These are phyloP conservation scores for Solanum sitiens DNA, from an alignment of 257 asterid genomes.

Conservation along the genomic window DNA sequence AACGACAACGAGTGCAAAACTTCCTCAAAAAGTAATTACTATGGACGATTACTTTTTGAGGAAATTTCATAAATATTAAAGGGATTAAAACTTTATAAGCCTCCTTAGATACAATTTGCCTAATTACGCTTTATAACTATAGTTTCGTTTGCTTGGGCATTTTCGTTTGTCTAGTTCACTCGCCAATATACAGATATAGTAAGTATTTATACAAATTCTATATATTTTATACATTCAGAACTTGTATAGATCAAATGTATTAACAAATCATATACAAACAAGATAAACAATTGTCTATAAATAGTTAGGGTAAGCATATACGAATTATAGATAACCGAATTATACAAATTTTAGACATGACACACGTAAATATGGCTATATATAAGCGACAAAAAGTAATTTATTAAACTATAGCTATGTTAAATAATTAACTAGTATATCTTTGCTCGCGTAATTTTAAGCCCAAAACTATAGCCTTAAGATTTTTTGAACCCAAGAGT, in stretches of 20 bases:
- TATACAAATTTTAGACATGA: not conserved
- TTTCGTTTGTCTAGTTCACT: too few species aligned
- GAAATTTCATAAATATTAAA: not conserved
- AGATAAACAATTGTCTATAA: too few species aligned
- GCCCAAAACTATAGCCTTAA: not conserved
- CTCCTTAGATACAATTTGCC: not conserved
- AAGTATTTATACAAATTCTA: too few species aligned
- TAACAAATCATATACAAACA: too few species aligned
- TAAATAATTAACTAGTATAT: too few species aligned
- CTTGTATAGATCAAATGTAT: too few species aligned
- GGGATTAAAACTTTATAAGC: not conserved
- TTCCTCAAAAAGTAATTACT: not conserved
- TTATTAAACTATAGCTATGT: too few species aligned
- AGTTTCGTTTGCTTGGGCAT: too few species aligned
- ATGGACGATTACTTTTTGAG: not conserved
- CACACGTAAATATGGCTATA: not conserved
- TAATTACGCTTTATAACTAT: fast-evolving
- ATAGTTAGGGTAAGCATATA: fast-evolving
- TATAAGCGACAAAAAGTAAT: not conserved
- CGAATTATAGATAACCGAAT: too few species aligned
- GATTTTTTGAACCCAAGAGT: not conserved
- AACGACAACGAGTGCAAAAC: too few species aligned
- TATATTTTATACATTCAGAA: too few species aligned
- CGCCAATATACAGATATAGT: fast-evolving
- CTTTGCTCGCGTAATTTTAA: not conserved